Evolutionary conservation across 768 basidiomycete species (phyloP).

Genomic region (Suillus subluteus): DNA sequence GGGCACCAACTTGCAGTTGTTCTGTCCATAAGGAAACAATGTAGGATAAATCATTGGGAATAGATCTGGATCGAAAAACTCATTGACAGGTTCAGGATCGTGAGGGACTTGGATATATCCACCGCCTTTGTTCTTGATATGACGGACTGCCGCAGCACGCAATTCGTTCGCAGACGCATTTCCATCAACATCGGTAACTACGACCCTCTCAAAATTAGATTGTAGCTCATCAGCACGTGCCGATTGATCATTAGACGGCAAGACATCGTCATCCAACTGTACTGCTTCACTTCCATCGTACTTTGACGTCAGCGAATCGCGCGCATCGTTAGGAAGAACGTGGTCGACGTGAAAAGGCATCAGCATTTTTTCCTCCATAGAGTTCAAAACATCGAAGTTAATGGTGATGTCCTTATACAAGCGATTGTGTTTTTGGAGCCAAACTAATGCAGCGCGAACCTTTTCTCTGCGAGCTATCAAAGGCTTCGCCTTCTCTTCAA

Average conservation of each 20-base stretch:
- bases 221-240: no score
- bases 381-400: slow-evolving; percentile 24
- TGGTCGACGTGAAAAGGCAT: slow-evolving; percentile 35
- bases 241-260: no score
- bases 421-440: slow-evolving; percentile 41
- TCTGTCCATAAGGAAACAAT: no score
- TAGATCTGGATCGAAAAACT: neutral
- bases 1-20: no score
- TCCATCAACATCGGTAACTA: slow-evolving; percentile 34
- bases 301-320: slow-evolving; percentile 16
- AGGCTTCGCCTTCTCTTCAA: slow-evolving; percentile 37
- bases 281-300: slow-evolving; percentile 15
- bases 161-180: neutral
- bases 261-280: no score
- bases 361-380: slow-evolving; percentile 20
- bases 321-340: slow-evolving; percentile 19
- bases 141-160: neutral
- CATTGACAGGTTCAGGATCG: neutral
- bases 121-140: neutral
- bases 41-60: neutral
- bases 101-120: neutral
- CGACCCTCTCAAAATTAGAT: slow-evolving; percentile 26
- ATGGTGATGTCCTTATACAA: slow-evolving; percentile 38
- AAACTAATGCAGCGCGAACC: slow-evolving; percentile 36
- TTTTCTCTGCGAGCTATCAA: slow-evolving; percentile 35